phyloP scores from a whole-genome alignment of 2,329 filamentous ascomycete species.

The Aspergillus uvarum region DNA sequence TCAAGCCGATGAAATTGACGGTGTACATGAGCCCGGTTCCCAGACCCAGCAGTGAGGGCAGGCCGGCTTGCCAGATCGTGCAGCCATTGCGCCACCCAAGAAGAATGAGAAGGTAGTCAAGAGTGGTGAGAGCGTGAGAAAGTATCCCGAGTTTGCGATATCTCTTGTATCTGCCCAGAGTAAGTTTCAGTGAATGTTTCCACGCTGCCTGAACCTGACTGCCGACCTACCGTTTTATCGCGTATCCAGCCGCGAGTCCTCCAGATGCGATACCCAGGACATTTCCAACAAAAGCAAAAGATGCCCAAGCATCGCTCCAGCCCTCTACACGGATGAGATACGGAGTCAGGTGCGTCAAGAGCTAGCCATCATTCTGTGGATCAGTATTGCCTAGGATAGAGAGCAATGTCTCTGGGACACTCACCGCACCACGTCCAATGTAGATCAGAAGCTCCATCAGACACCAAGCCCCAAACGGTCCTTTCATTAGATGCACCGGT shows the following conservation, averaged over 20 bases:
- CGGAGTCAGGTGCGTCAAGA: constrained; percentile 13
- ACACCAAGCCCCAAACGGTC: constrained; percentile 13
- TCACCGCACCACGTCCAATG: constrained; percentile 15
- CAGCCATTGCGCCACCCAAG: constrained; percentile 19
- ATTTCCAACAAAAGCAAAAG: constrained; percentile 7
- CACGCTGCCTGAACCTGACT: no score
- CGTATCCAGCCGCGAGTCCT: constrained; percentile 7
- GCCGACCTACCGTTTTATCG: constrained; percentile 15
- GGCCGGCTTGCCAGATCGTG: constrained; percentile 15
- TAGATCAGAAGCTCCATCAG: constrained; percentile 15
- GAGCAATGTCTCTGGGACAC: background rate
- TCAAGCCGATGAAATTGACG: constrained; percentile 22
- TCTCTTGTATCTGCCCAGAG: background rate
- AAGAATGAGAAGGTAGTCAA: constrained; percentile 15
- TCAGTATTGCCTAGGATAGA: no score
- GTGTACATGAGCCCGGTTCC: constrained; percentile 19
- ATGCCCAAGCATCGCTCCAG: constrained; percentile 15
- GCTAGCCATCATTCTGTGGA: background rate
- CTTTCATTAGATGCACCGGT: constrained; percentile 15
- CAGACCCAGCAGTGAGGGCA: constrained; percentile 12
- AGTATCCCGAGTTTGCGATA: constrained; percentile 8
- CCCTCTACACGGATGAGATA: constrained; percentile 22
- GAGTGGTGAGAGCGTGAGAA: background rate
- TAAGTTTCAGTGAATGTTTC: background rate
- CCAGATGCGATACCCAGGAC: constrained; percentile 13